Evolutionary conservation across 495 filamentous ascomycete species (phyloP), one percentile per base, ranked within the genome.

Genomic region (Mycothermus thermophilus): DNA sequence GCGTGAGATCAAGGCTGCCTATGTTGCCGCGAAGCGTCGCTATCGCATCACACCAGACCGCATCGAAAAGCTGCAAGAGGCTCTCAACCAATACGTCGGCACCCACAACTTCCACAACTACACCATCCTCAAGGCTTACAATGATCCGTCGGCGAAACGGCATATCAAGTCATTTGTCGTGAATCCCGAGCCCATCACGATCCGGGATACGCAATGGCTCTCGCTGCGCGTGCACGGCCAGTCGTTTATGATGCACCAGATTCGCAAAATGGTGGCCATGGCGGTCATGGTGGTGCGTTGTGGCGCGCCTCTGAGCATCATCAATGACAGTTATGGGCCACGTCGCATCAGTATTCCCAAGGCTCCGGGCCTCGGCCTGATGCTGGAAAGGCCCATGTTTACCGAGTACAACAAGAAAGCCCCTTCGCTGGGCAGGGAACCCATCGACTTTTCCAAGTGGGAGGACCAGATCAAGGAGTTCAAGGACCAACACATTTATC

Each of bases 241-340:
- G 58, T 85, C 78, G 39, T 97, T 97, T 68, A 97, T 97, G 90
- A 97, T 97, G 90, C 90, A 97, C 54, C 90, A 97, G 58, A 97
- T 97, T 56, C 80, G 90, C 40, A 95, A 94, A 58, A 97, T 97
- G 90, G 81, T 97, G 11, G 82, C 79, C 41, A 86, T 96, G 84
- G 81, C 76, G 24, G 68, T 84, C 7, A 70, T 97, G 36, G 63
- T 85, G 4, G 77, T 87, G 2, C 75, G 90, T 27, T 84, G 79
- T 55, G 92, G 85, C 27, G 74, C 76, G 26, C 66, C 74, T 9
- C 63, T 75, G 14, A 54, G 60, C 3, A 66, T 74, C 19, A 83
- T 96, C 38, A 46, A 55, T 1, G 74, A 93, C 30, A 77, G 71
- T 22, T 88, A 81, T 44, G 66, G 70, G 2, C 52, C 66, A 1